A percentile compares a stretch with the other conserved stretches of the same genome.
These are phyloP conservation scores for Fusarium poae DNA, from an alignment of 2,329 filamentous ascomycete genomes.

Conservation along the genomic window DNA sequence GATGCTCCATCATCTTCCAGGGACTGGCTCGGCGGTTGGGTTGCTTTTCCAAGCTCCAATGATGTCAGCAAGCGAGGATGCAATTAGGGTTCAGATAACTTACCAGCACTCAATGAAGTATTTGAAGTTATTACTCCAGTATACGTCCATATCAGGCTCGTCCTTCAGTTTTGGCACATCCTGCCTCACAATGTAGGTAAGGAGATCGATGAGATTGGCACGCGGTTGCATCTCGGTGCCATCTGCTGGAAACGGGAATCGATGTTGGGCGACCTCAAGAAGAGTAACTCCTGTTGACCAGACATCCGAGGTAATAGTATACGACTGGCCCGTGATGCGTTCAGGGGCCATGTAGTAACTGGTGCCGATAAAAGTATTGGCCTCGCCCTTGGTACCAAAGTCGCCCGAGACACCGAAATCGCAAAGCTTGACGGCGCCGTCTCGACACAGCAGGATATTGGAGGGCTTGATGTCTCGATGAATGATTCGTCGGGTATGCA, in stretches of 20 bases:
- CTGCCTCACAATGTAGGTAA: slow-evolving; percentile 98
- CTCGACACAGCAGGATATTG: slow-evolving; percentile 93
- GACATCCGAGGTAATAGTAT: slow-evolving; percentile 98
- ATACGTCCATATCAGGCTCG: slow-evolving; percentile 87
- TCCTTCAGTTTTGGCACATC: slow-evolving; percentile 96
- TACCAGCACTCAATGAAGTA: slow-evolving; percentile 99
- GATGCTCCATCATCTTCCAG: slow-evolving; percentile 99
- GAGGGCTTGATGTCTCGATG: slow-evolving; percentile 99
- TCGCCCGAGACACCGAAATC: slow-evolving; percentile 98
- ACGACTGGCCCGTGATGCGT: slow-evolving; percentile 95
- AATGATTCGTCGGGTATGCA: slow-evolving; percentile 96
- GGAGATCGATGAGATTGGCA: slow-evolving; percentile 91
- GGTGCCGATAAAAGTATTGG: slow-evolving; percentile 98
- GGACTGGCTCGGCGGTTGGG: slow-evolving; percentile 87
- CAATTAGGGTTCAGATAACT: slow-evolving; percentile 56
- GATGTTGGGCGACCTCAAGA: slow-evolving; percentile 98
- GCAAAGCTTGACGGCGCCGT: slow-evolving; percentile 95
- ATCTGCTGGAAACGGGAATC: slow-evolving; percentile 97
- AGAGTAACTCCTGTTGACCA: slow-evolving; percentile 98
- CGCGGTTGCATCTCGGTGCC: slow-evolving; percentile 95
- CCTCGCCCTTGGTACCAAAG: slow-evolving; percentile 98
- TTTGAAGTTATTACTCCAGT: slow-evolving; percentile 98
- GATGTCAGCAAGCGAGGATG: slow-evolving; percentile 41
- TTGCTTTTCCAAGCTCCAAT: slow-evolving; percentile 88
- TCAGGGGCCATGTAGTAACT: slow-evolving; percentile 99